These are phyloP conservation scores for Solanum paucissectum DNA, from an alignment of 257 asterid genomes.

Conservation along the genomic window DNA sequence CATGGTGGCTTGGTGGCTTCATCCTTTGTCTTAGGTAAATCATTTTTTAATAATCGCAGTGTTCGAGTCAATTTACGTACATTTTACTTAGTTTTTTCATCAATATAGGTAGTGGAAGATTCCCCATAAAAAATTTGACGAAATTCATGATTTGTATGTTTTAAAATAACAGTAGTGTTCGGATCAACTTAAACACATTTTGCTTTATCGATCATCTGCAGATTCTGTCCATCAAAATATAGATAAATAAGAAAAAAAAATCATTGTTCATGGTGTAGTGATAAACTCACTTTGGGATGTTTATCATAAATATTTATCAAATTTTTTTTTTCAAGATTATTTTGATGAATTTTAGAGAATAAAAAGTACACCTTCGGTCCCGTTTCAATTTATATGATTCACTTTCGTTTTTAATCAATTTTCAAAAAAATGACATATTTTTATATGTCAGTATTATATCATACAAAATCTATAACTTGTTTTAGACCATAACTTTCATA, in stretches of 20 bases:
- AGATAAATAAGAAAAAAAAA: background rate
- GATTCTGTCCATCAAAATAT: background rate
- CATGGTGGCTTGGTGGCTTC: conserved; percentile 94
- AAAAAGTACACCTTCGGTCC: background rate
- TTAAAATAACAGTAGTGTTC: background rate
- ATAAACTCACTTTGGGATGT: background rate
- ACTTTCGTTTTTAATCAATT: no score
- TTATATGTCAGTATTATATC: no score
- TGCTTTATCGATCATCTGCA: no score
- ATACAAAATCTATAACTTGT: background rate
- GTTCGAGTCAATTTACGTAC: background rate
- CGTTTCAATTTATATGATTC: background rate
- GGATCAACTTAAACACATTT: background rate
- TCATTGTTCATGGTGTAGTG: background rate
- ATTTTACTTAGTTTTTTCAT: background rate
- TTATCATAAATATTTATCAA: background rate
- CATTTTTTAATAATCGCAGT: background rate
- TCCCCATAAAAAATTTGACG: background rate
- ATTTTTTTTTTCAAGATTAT: background rate
- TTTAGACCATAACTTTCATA: background rate
- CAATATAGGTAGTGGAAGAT: background rate
- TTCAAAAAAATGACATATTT: background rate
- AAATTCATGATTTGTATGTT: background rate
- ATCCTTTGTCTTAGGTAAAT: conserved; percentile 67
- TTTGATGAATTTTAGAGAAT: background rate